phyloP scores from a whole-genome alignment of 2,329 filamentous ascomycete species.

The Knufia fluminis region DNA sequence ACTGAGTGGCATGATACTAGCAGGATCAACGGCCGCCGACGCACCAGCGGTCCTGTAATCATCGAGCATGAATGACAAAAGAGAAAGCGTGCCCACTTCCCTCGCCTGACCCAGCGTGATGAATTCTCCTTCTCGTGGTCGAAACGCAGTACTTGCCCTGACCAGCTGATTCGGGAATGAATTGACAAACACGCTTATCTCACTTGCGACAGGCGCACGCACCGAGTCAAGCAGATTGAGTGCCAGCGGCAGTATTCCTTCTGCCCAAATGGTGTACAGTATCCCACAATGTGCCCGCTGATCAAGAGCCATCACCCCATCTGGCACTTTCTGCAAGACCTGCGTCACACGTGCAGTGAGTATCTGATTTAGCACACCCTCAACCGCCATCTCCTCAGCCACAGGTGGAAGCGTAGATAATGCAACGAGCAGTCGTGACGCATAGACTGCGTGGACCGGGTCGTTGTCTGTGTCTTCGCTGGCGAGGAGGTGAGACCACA shows the following conservation, averaged over 20 bases:
- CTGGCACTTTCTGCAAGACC: slow-evolving; percentile 55
- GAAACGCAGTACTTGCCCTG: slow-evolving; percentile 62
- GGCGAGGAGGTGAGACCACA: slow-evolving; percentile 79
- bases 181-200: slow-evolving; percentile 79
- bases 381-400: slow-evolving; percentile 82
- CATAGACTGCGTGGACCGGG: slow-evolving; percentile 88
- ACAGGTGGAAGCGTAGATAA: slow-evolving; percentile 71
- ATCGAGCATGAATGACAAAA: slow-evolving; percentile 64
- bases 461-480: slow-evolving; percentile 53
- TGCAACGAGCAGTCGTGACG: slow-evolving; percentile 77
- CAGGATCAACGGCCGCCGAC: slow-evolving; percentile 48
- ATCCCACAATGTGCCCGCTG: slow-evolving; percentile 57
- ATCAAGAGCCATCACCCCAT: slow-evolving; percentile 70
- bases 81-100: slow-evolving; percentile 47
- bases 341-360: slow-evolving; percentile 69
- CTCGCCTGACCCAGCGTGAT: slow-evolving; percentile 25
- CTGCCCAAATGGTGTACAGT: slow-evolving; percentile 82
- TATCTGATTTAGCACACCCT: slow-evolving; percentile 71
- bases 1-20: slow-evolving; percentile 57
- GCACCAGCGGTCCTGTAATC: slow-evolving; percentile 55
- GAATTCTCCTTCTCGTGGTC: slow-evolving; percentile 32
- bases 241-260: slow-evolving; percentile 76
- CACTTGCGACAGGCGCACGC: slow-evolving; percentile 69
- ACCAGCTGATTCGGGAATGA: slow-evolving; percentile 73
- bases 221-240: slow-evolving; percentile 80